phyloP scores from a whole-genome alignment of 2,329 filamentous ascomycete species.

The Ceratocystis cacaofunesta region DNA sequence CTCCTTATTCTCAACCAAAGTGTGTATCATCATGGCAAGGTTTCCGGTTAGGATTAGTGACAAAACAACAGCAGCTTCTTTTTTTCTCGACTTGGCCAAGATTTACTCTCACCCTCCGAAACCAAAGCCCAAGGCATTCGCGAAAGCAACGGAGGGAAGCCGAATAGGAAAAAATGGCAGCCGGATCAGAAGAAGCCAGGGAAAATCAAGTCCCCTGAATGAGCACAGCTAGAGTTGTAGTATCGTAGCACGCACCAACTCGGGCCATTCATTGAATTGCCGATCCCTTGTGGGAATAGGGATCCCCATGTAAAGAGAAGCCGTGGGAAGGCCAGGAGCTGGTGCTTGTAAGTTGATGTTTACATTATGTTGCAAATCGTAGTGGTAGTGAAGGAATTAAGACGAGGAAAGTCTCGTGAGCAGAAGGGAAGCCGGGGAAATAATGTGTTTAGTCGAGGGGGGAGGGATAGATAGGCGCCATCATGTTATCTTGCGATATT shows the following conservation, averaged over 20 bases:
- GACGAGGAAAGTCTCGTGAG: neutral
- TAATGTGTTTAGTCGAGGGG: too few relatives aligned
- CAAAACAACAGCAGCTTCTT: too few relatives aligned
- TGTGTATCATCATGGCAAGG: too few relatives aligned
- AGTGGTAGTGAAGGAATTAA: constrained; percentile 1
- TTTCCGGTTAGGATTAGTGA: too few relatives aligned
- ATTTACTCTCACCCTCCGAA: too few relatives aligned
- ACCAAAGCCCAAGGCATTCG: too few relatives aligned
- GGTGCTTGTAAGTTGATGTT: neutral
- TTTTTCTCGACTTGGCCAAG: too few relatives aligned
- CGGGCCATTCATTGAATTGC: neutral
- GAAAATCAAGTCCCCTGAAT: neutral
- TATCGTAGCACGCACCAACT: neutral
- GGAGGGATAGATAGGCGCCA: too few relatives aligned
- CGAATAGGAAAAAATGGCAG: neutral
- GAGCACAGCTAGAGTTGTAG: neutral
- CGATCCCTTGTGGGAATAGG: neutral
- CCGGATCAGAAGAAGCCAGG: neutral
- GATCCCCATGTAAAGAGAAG: constrained; percentile 1
- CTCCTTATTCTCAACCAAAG: too few relatives aligned
- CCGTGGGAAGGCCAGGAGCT: neutral
- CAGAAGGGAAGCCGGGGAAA: neutral
- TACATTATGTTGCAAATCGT: neutral
- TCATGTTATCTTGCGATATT: too few relatives aligned
- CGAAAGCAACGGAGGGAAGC: neutral